A percentile compares a stretch with the other conserved stretches of the same genome.
These are phyloP conservation scores for Cladosporium colombiae DNA, from an alignment of 2,329 filamentous ascomycete genomes.

Conservation along the genomic window DNA sequence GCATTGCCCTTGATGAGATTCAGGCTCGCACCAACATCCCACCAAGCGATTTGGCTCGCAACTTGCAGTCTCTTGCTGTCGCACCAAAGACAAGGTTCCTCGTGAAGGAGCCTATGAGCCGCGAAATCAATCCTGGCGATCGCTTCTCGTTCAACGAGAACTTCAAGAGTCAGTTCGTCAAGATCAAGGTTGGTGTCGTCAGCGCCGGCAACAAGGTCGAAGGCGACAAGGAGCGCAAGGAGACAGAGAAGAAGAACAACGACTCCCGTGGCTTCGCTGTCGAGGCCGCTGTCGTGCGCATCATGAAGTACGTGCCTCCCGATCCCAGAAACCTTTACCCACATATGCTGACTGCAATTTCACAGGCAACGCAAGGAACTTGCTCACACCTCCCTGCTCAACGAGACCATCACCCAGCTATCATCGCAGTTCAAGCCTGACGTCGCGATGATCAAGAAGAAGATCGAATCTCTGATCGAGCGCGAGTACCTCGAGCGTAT, in stretches of 20 bases:
- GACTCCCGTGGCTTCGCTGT: conserved; percentile 70
- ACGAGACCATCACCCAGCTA: conserved; percentile 71
- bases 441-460: conserved; percentile 74
- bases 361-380: conserved; percentile 71
- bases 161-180: conserved; percentile 79
- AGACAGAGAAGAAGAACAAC: conserved; percentile 75
- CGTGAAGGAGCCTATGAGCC: conserved; percentile 75
- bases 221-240: conserved; percentile 64
- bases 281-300: conserved; percentile 75
- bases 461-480: conserved; percentile 75
- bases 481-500: conserved; percentile 77
- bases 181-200: conserved; percentile 87
- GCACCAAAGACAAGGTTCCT: conserved; percentile 81
- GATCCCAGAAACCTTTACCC: not conserved
- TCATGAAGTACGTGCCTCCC: conserved; percentile 75
- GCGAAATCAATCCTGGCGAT: conserved; percentile 74
- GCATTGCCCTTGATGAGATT: conserved; percentile 71
- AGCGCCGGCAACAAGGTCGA: conserved; percentile 82
- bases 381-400: conserved; percentile 67
- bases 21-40: conserved; percentile 80
- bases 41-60: conserved; percentile 69
- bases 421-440: conserved; percentile 72
- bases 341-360: conserved; percentile 33
- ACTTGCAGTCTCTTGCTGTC: conserved; percentile 78
- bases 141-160: conserved; percentile 78